These are phyloP conservation scores for Aurifilum marmelostoma DNA, from an alignment of 2,329 filamentous ascomycete species.

Conservation along the genomic window DNA sequence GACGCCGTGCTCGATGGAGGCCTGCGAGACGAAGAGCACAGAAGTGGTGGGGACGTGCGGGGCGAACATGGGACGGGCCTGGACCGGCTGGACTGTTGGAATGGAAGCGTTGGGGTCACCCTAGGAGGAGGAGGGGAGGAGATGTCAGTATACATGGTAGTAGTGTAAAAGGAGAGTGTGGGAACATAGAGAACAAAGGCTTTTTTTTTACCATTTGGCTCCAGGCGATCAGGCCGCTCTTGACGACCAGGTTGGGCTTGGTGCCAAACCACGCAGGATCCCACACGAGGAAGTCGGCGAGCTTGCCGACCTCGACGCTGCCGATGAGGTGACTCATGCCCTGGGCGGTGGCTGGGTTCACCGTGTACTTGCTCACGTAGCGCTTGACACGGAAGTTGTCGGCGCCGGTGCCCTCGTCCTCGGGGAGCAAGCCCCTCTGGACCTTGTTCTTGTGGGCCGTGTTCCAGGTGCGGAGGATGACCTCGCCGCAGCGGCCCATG, in stretches of 20 bases:
- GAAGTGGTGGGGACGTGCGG: conserved; percentile 71
- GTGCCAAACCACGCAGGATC: conserved; percentile 82
- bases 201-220: conserved; percentile 72
- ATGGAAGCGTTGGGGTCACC: conserved; percentile 84
- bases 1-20: conserved; percentile 67
- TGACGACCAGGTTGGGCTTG: conserved; percentile 80
- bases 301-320: conserved; percentile 83
- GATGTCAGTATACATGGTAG: background rate
- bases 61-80: conserved; percentile 86
- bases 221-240: conserved; percentile 84
- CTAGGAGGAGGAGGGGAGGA: conserved; percentile 43
- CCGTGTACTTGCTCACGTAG: conserved; percentile 94
- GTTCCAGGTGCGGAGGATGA: conserved; percentile 92
- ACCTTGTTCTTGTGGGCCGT: conserved; percentile 96
- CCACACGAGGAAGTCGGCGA: conserved; percentile 90
- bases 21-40: conserved; percentile 81
- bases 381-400: conserved; percentile 93
- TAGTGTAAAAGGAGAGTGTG: background rate
- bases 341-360: conserved; percentile 90
- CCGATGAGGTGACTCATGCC: conserved; percentile 88
- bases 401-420: conserved; percentile 77
- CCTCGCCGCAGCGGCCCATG: conserved; percentile 95
- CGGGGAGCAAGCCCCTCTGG: conserved; percentile 74
- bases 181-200: background rate
- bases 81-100: conserved; percentile 82